Evolutionary conservation across 2,329 filamentous ascomycete species (phyloP).

Genomic region (Aspergillus aculeatinus): DNA sequence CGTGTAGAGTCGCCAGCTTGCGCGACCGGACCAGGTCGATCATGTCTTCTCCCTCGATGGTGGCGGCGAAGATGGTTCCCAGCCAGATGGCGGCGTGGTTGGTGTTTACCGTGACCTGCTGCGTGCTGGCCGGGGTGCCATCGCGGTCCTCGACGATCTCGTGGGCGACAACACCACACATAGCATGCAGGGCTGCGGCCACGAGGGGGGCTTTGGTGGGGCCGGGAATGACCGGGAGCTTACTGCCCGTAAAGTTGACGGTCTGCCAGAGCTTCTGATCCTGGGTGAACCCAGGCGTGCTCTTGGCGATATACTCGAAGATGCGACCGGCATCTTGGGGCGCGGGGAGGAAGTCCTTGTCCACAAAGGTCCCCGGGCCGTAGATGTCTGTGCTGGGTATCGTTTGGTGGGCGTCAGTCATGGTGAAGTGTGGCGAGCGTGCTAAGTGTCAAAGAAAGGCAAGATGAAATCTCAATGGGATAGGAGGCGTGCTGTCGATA

Average conservation of each 20-base stretch:
- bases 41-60: not conserved
- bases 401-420: not conserved
- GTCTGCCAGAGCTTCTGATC: not conserved
- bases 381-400: not conserved
- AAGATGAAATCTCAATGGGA: no score
- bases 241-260: not conserved
- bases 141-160: not conserved
- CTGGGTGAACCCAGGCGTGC: not conserved
- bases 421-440: not conserved
- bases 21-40: not conserved
- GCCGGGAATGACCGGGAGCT: not conserved
- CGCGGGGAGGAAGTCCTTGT: not conserved
- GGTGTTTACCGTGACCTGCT: not conserved
- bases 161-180: conserved; percentile 1
- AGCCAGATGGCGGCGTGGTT: conserved; percentile 1
- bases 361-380: not conserved
- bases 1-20: not conserved
- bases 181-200: not conserved
- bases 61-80: not conserved
- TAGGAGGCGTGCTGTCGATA: no score
- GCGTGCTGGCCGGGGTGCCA: not conserved
- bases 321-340: not conserved
- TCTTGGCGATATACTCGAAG: not conserved
- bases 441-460: no score
- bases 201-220: not conserved